phyloP scores from a whole-genome alignment of 306 rosid species.

The Trifolium repens region DNA sequence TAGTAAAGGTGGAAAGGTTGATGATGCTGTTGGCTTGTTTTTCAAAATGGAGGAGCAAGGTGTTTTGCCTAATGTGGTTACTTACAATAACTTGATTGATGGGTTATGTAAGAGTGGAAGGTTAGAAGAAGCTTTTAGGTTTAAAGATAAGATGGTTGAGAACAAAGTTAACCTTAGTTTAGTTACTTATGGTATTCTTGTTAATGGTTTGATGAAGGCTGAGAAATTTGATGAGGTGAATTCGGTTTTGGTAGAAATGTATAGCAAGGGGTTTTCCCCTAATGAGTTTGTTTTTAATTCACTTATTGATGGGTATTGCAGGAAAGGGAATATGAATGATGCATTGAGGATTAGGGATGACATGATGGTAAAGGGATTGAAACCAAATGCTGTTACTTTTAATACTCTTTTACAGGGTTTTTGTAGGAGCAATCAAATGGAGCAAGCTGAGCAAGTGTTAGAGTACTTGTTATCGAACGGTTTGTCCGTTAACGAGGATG shows the following conservation, averaged over 20 bases:
- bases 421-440: slow-evolving; percentile 58
- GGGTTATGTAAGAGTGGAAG: slow-evolving; percentile 71
- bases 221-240: slow-evolving; percentile 59
- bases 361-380: slow-evolving; percentile 61
- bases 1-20: slow-evolving; percentile 66
- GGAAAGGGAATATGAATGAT: slow-evolving; percentile 57
- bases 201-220: slow-evolving; percentile 63
- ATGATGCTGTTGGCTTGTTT: slow-evolving; percentile 58
- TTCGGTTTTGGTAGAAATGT: slow-evolving; percentile 59
- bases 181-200: slow-evolving; percentile 62
- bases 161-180: slow-evolving; percentile 58
- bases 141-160: slow-evolving; percentile 60
- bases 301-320: slow-evolving; percentile 68
- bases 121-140: slow-evolving; percentile 56
- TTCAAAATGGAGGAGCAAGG: slow-evolving; percentile 61
- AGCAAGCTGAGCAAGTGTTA: slow-evolving; percentile 55
- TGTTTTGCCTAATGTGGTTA: slow-evolving; percentile 68
- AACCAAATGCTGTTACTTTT: slow-evolving; percentile 64
- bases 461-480: slow-evolving; percentile 47
- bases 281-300: slow-evolving; percentile 65
- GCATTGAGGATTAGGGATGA: slow-evolving; percentile 69
- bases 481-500: slow-evolving; percentile 53
- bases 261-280: slow-evolving; percentile 57
- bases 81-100: slow-evolving; percentile 69
- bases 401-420: slow-evolving; percentile 67